phyloP scores from a whole-genome alignment of 2,329 filamentous ascomycete species.

The Corniculantispora saksenae region DNA sequence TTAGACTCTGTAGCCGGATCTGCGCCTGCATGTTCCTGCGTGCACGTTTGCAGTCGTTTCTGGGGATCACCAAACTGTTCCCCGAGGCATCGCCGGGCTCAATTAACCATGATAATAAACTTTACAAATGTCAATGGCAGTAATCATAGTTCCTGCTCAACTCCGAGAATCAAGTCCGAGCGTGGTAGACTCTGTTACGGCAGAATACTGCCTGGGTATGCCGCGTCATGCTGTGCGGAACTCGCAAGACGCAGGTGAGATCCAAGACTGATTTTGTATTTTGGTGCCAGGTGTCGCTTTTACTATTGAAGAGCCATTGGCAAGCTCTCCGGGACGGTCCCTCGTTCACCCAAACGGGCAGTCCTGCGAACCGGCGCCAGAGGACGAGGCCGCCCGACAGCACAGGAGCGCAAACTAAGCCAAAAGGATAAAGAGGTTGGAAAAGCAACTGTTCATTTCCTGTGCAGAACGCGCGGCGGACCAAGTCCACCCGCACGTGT shows the following conservation, averaged over 20 bases:
- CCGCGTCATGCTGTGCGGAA: not conserved
- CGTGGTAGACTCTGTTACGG: not conserved
- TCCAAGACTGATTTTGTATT: not conserved
- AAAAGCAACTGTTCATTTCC: not conserved
- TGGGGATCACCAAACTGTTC: not conserved
- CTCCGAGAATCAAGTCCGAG: not conserved
- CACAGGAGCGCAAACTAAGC: not conserved
- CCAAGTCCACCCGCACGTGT: not conserved
- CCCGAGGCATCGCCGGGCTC: too few relatives aligned
- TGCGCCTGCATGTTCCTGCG: not conserved
- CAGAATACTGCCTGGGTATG: not conserved
- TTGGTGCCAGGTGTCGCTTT: not conserved
- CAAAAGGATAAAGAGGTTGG: not conserved
- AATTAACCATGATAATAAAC: too few relatives aligned
- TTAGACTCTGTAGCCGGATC: not conserved
- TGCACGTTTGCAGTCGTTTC: not conserved
- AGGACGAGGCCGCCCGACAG: not conserved
- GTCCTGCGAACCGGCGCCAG: not conserved
- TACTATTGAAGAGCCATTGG: not conserved
- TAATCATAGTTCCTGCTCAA: not conserved
- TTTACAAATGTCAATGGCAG: too few relatives aligned
- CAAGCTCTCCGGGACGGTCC: not conserved
- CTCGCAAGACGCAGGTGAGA: slow-evolving; percentile 5
- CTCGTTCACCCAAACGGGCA: not conserved
- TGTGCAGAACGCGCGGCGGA: not conserved